Evolutionary conservation across 2,329 filamentous ascomycete species (phyloP), one percentile per base, ranked within the genome.

Genomic region (Pleoardoris graminearum): DNA sequence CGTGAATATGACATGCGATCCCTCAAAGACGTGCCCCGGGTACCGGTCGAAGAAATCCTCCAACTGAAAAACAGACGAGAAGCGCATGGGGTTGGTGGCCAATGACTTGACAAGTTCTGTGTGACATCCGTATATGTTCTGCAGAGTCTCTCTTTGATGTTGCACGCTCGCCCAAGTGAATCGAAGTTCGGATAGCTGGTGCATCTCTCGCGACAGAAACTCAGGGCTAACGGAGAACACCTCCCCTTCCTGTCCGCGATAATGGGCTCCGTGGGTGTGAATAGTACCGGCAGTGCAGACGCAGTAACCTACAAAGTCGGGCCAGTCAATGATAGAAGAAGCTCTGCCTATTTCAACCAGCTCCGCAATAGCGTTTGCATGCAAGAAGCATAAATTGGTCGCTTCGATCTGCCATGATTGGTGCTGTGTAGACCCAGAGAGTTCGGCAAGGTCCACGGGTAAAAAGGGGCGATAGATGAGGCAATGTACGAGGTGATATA

Each of bases 331-430:
- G 2, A 87, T 83, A 1, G 84, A 82, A 1, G 86, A 85, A 59
- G 88, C 87, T 57, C 87, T 87, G 1, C 89, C 89, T 14, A 92
- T 82, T 67, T 93, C 88, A 4, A 91, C 86, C 2, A 96, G 76
- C 65, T 95, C 90, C 1, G 89, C 86, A 46, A 95, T 92, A 4
- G 90, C 90, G 65, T 95, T 96, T 5, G 91, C 90, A 60, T 96
- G 91, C 16, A 92, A 77, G 69, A 87, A 94, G 72, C 91, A 95
- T 68, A 93, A 81, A 64, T 94, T 93, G 0, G 90, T 95, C 0
- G 91, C 90, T 69, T 95, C 90, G 42, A 95, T 93, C 68, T 95
- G 91, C 91, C 91, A 96, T 23, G 89, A 92, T 68, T 95, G 90
- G 61, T 95, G 89, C 65, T 95, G 90, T 1, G 89, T 89, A 0